Evolutionary conservation across 805 yeast species (phyloP).

Genomic region (Candida andamanensis): DNA sequence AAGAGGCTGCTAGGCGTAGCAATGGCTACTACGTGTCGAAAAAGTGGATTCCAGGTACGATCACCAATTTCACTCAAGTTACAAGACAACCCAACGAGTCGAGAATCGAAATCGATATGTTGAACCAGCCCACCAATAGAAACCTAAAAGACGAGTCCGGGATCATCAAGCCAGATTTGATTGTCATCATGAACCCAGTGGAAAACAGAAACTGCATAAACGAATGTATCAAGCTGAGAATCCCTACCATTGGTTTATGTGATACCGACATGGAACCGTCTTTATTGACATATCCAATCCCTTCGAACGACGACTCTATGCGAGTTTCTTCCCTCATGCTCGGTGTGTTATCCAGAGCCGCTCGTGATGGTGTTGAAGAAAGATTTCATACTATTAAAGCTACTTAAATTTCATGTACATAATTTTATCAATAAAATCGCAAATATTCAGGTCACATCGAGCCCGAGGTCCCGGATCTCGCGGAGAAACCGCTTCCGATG

Average conservation of each 20-base stretch:
- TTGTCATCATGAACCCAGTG: slow-evolving; percentile 80
- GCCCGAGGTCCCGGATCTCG: too few relatives aligned
- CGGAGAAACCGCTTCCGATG: slow-evolving; percentile 19
- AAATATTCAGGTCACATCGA: slow-evolving; percentile 11
- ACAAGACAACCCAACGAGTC: slow-evolving; percentile 45
- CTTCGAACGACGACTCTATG: slow-evolving; percentile 89
- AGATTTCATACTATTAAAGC: slow-evolving; percentile 37
- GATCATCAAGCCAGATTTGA: slow-evolving; percentile 81
- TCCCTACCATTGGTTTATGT: slow-evolving; percentile 90
- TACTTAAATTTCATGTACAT: too few relatives aligned
- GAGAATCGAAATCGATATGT: slow-evolving; percentile 63
- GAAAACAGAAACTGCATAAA: slow-evolving; percentile 75
- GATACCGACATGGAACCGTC: slow-evolving; percentile 94
- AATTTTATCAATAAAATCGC: too few relatives aligned
- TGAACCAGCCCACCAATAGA: slow-evolving; percentile 61
- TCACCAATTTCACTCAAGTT: slow-evolving; percentile 77
- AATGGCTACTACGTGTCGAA: slow-evolving; percentile 77
- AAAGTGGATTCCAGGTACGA: slow-evolving; percentile 93
- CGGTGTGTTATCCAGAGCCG: slow-evolving; percentile 84
- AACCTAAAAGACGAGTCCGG: slow-evolving; percentile 45
- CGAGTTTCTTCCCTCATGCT: slow-evolving; percentile 74
- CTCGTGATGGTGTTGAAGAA: slow-evolving; percentile 64
- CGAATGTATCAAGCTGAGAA: slow-evolving; percentile 76
- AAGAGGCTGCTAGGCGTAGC: slow-evolving; percentile 71
- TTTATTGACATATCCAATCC: slow-evolving; percentile 87